phyloP scores from a whole-genome alignment of 768 basidiomycete genomes.

The Psilocybe cubensis region DNA sequence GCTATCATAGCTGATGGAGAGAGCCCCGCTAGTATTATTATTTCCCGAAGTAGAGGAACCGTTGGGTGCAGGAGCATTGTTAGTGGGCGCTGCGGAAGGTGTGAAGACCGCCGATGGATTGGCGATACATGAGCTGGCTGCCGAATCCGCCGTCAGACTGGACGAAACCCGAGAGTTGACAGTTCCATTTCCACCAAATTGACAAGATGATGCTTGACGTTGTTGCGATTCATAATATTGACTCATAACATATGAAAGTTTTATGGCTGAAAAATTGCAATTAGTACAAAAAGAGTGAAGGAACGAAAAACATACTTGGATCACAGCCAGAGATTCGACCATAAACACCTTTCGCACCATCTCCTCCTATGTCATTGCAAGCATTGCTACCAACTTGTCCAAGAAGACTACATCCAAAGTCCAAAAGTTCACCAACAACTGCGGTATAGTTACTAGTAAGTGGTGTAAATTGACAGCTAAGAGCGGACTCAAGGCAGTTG shows the following conservation, averaged over 20 bases:
- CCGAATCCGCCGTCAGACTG: slow-evolving; percentile 50
- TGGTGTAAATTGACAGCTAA: slow-evolving; percentile 78
- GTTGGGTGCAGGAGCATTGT: slow-evolving; percentile 18
- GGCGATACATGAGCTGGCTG: slow-evolving; percentile 68
- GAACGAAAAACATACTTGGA: slow-evolving; percentile 55
- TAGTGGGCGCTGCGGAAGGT: slow-evolving; percentile 48
- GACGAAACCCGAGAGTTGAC: slow-evolving; percentile 62
- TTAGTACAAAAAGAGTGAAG: background rate
- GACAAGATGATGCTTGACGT: slow-evolving; percentile 65
- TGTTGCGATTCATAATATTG: slow-evolving; percentile 71
- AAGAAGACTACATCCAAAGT: slow-evolving; percentile 78
- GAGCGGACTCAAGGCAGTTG: slow-evolving; percentile 65
- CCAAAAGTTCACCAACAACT: slow-evolving; percentile 62
- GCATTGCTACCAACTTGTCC: slow-evolving; percentile 55
- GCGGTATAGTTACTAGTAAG: slow-evolving; percentile 59
- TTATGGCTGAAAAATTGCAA: slow-evolving; percentile 51
- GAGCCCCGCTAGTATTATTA: slow-evolving; percentile 18
- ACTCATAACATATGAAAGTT: slow-evolving; percentile 84
- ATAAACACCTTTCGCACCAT: slow-evolving; percentile 78
- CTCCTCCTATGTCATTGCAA: slow-evolving; percentile 72
- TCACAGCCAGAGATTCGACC: slow-evolving; percentile 80
- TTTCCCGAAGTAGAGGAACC: slow-evolving; percentile 6
- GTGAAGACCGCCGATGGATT: slow-evolving; percentile 66
- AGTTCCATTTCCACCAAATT: slow-evolving; percentile 85
- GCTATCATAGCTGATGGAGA: slow-evolving; percentile 7